Conservation (phyloP, 306 rosid genomes). For the Castanea crenata region DNA sequence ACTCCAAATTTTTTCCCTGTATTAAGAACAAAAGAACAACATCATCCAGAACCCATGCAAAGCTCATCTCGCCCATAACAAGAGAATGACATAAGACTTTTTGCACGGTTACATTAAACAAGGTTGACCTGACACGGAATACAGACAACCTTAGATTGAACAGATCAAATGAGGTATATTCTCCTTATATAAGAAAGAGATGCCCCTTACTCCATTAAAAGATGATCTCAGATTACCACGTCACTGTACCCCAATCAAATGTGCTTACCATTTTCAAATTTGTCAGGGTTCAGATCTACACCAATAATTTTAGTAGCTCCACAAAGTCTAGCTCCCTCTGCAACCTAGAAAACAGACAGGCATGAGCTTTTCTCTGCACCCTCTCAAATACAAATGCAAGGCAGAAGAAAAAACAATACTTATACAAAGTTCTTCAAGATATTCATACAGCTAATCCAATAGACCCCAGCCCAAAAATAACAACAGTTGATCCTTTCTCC, state of each 20-base stretch:
- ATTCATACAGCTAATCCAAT: conserved; percentile 81
- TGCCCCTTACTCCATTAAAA: not conserved
- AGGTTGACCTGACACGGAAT: not conserved
- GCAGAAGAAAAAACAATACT: not conserved
- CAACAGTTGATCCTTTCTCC: conserved; percentile 75
- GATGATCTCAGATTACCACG: not conserved
- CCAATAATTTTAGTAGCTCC: conserved; percentile 83
- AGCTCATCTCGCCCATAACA: not conserved
- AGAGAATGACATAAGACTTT: not conserved
- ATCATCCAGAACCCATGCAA: not conserved
- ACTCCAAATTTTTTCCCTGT: conserved; percentile 80
- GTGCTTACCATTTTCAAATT: conserved; percentile 62
- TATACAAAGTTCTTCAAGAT: not conserved
- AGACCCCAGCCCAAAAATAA: conserved; percentile 75
- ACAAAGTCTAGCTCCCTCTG: conserved; percentile 89
- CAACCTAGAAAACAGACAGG: conserved; percentile 49
- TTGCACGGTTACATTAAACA: not conserved
- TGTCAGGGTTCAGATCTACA: conserved; percentile 65
- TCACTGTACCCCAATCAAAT: not conserved
- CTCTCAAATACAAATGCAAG: not conserved
- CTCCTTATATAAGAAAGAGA: not conserved
- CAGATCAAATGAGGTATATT: not conserved
- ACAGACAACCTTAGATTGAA: not conserved
- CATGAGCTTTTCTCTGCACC: not conserved
- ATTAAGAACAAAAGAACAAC: not conserved